Evolutionary conservation across 257 asterid species (phyloP), one percentile per base, ranked within the genome.

Genomic region (Dorcoceras hygrometricum): DNA sequence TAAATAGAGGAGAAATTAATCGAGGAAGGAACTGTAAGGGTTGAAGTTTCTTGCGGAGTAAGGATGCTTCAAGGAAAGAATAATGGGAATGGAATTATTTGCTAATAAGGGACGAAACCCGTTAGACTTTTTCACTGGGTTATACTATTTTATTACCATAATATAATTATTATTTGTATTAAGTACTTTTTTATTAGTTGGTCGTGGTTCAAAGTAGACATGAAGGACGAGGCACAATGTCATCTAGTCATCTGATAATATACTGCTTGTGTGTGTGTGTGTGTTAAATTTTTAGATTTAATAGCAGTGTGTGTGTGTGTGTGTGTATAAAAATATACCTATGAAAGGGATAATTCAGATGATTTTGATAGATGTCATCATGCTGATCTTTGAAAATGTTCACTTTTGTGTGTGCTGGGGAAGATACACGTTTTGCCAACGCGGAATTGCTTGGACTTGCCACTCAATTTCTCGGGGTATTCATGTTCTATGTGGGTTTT

Each of bases 31-130:
- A n/a, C n/a, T n/a, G n/a, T n/a, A n/a, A 19, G 3, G 26, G 62
- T 27, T 59, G 74, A 62, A 65, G 79, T 78, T 81, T 59, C 87
- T 87, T 84, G 84, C 63, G 57, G 81, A 32, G 78, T 70, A 87
- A 87, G 95, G 86, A 70, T 57, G 3, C 48, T 68, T 6, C 59
- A 63, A 31, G 71, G 81, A 76, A 80, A 29, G 56, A 46, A 31
- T 26, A 64, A 73, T 68, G 77, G 74, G 75, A 46, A 69, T 59
- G 36, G 62, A 50, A 61, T 70, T 70, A 61, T 61, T 70, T 48
- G 68, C 56, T 60, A 59, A 36, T 16, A 65, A 66, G 70, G 62
- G 23, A 51, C 32, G 71, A 66, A 28, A 31, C 20, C 24, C 36
- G 18, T 75, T 67, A 67, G 73, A 71, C 75, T 56, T 71, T 75